phyloP scores from a whole-genome alignment of 148 eudicot genomes.

The Camellia lanceoleosa region DNA sequence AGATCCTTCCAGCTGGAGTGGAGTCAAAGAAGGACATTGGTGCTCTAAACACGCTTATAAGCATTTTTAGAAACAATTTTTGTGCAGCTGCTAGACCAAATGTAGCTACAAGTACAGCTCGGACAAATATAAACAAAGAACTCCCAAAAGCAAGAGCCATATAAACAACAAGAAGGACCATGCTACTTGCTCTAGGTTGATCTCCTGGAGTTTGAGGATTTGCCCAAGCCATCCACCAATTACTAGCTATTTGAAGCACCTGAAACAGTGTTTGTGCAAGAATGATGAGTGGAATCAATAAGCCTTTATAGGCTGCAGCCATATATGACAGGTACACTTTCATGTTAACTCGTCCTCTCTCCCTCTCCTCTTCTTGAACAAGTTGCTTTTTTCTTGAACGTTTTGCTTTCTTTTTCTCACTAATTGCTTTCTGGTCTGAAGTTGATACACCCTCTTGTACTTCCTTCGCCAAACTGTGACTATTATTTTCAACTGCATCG shows the following conservation, averaged over 20 bases:
- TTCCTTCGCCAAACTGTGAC: conserved; percentile 46
- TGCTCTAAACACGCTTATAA: conserved; percentile 67
- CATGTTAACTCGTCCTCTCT: conserved; percentile 83
- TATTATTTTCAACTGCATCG: conserved; percentile 35
- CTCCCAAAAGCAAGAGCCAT: conserved; percentile 97
- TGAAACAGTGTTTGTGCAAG: conserved; percentile 81
- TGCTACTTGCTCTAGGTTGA: conserved; percentile 59
- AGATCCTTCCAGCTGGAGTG: conserved; percentile 92
- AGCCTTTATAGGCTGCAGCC: conserved; percentile 90
- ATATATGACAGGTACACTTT: conserved; percentile 83
- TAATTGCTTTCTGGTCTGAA: conserved; percentile 61
- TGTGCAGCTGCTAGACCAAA: conserved; percentile 91
- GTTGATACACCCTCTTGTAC: conserved; percentile 55
- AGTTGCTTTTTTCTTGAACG: conserved; percentile 90
- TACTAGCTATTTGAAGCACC: conserved; percentile 88
- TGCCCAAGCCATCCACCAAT: conserved; percentile 99
- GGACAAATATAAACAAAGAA: conserved; percentile 79
- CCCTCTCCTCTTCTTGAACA: conserved; percentile 91
- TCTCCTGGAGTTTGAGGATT: conserved; percentile 81
- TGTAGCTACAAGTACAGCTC: conserved; percentile 84
- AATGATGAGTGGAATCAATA: conserved; percentile 73
- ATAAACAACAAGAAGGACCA: conserved; percentile 76
- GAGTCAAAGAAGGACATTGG: conserved; percentile 99
- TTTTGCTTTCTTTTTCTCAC: conserved; percentile 86
- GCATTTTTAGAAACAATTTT: conserved; percentile 79